These are phyloP conservation scores for Ascochyta koolunga DNA, from an alignment of 2,329 filamentous ascomycete genomes.

Conservation along the genomic window DNA sequence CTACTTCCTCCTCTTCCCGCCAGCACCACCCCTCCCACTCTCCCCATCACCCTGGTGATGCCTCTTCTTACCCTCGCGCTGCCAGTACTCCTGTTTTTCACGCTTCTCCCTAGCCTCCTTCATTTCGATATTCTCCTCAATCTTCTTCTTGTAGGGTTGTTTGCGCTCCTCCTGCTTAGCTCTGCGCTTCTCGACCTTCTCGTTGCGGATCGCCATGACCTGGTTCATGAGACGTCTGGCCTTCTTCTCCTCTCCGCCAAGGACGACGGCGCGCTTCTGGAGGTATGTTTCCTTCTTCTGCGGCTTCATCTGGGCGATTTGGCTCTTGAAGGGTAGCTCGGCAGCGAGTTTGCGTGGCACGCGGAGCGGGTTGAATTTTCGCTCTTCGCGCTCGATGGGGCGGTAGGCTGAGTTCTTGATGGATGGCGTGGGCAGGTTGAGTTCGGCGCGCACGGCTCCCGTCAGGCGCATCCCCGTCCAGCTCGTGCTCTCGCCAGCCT, in stretches of 20 bases:
- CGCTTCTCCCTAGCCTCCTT: constrained; percentile 84
- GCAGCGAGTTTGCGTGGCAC: constrained; percentile 82
- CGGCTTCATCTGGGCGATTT: constrained; percentile 81
- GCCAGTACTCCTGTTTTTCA: constrained; percentile 93
- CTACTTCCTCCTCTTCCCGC: constrained; percentile 43
- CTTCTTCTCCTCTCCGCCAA: constrained; percentile 82
- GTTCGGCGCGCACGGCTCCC: constrained; percentile 81
- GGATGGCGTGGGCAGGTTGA: constrained; percentile 76
- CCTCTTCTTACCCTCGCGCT: constrained; percentile 83
- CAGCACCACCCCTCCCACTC: constrained; percentile 49
- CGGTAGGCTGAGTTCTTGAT: constrained; percentile 87
- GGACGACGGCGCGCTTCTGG: constrained; percentile 94
- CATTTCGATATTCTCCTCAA: constrained; percentile 83
- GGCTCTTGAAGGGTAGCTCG: constrained; percentile 88
- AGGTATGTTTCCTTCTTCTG: constrained; percentile 85
- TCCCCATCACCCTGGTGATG: constrained; percentile 61
- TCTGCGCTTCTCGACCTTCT: constrained; percentile 82
- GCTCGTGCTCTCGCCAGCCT: constrained; percentile 47
- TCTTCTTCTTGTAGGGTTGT: constrained; percentile 79
- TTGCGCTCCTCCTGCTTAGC: constrained; percentile 89
- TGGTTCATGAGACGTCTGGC: constrained; percentile 91
- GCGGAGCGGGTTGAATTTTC: constrained; percentile 65
- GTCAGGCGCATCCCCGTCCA: constrained; percentile 96
- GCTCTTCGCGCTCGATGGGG: constrained; percentile 58
- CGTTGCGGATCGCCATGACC: constrained; percentile 86